These are phyloP conservation scores for Pichia sp. DNA, from an alignment of 1,139 yeast genomes.

Conservation along the genomic window DNA sequence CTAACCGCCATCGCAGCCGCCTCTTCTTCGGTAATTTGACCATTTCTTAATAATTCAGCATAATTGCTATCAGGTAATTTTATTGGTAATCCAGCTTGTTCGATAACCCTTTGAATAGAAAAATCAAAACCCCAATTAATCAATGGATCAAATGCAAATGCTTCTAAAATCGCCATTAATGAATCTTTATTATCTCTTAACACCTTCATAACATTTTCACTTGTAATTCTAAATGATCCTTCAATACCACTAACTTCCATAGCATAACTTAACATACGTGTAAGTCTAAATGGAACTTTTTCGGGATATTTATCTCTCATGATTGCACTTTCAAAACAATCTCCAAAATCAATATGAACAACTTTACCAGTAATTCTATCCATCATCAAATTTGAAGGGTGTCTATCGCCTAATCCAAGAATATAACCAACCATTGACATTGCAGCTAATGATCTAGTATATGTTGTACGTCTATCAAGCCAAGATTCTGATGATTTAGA, in stretches of 20 bases:
- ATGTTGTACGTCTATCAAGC: conserved; percentile 94
- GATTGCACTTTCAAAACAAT: conserved; percentile 97
- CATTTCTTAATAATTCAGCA: conserved; percentile 60
- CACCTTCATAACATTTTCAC: conserved; percentile 96
- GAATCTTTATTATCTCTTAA: conserved; percentile 92
- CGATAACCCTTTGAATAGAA: conserved; percentile 73
- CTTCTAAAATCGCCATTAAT: conserved; percentile 94
- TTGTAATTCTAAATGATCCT: conserved; percentile 92
- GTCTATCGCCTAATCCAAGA: conserved; percentile 94
- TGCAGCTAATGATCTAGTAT: conserved; percentile 91
- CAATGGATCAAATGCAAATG: conserved; percentile 97
- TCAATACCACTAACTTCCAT: conserved; percentile 99
- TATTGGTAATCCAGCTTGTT: conserved; percentile 52
- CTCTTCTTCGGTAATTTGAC: conserved; percentile 71
- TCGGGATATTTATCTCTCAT: conserved; percentile 95
- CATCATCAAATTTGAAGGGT: conserved; percentile 94
- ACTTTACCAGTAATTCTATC: conserved; percentile 93
- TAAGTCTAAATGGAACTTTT: conserved; percentile 93
- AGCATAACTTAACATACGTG: conserved; percentile 95
- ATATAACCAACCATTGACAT: conserved; percentile 99
- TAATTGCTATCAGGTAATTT: conserved; percentile 59
- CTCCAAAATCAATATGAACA: conserved; percentile 96
- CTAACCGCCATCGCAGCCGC: conserved; percentile 65
- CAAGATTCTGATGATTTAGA: conserved; percentile 95
- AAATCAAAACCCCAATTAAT: conserved; percentile 98